A percentile compares a stretch with the other conserved stretches of the same genome.
Conservation (phyloP, 768 basidiomycete genomes). For the Rubroboletus satanas region DNA sequence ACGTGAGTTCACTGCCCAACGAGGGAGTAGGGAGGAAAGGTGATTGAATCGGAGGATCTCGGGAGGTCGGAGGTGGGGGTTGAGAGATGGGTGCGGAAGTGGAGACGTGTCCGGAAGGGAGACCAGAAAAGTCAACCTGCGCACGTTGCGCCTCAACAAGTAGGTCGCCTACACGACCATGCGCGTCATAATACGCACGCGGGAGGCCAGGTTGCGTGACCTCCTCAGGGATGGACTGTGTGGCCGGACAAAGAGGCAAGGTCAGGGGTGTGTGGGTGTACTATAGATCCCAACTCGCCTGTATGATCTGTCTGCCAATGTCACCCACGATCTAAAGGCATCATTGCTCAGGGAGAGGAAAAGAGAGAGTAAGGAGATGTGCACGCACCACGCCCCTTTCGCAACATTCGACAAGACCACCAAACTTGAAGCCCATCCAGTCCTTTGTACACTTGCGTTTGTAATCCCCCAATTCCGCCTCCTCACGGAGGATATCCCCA, state of each 20-base stretch:
- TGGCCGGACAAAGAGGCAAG: background rate
- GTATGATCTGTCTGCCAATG: conserved; percentile 45
- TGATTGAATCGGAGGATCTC: background rate
- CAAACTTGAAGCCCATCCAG: conserved; percentile 84
- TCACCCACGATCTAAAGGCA: conserved; percentile 43
- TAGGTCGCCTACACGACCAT: conserved; percentile 55
- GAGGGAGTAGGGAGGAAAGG: conserved; percentile 33
- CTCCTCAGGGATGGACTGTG: conserved; percentile 80
- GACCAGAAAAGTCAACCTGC: conserved; percentile 47
- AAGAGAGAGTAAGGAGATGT: background rate
- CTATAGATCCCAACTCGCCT: conserved; percentile 24
- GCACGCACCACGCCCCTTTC: conserved; percentile 66
- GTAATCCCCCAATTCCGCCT: conserved; percentile 75
- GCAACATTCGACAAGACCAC: conserved; percentile 76
- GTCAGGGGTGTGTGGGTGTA: background rate
- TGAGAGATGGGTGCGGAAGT: conserved; percentile 1
- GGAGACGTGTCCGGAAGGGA: conserved; percentile 26
- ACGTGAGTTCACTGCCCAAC: conserved; percentile 29
- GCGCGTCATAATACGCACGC: conserved; percentile 67
- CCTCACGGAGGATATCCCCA: conserved; percentile 78
- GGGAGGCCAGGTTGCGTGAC: conserved; percentile 75
- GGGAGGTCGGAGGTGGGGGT: background rate
- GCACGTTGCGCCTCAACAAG: conserved; percentile 58
- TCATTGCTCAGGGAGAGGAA: background rate
- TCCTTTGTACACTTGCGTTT: conserved; percentile 67